Base-by-base conservation (phyloP, 768 basidiomycete species). In the Cystobasidium ongulense region DNA sequence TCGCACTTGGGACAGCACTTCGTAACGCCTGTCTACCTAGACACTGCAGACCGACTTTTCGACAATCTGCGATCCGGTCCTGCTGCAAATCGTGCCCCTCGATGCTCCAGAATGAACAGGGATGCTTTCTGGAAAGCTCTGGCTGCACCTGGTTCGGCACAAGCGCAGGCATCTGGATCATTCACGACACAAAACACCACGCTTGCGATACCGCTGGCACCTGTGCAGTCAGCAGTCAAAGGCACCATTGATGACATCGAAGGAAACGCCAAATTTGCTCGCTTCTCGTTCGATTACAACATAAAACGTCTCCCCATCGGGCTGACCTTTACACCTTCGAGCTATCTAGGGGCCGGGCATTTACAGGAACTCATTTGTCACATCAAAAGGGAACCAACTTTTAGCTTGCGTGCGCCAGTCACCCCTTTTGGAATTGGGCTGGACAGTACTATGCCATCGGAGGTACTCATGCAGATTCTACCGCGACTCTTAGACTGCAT, bases 241-340 rank as follows among this genome's bases (percentile, higher is more conserved):
- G 11, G 21, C 33, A 64, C 33, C 21, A 13, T 35, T 4, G 29
- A 35, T 23, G 38, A 64, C 23, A 11, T 3, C 4, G 63, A 36
- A 35, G 36, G 33, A 17, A 63, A 35, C 1, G 7, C 27, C 54
- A 36, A 52, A 18, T 64, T 29, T 41, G 59, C 72, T 59, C 72
- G 75, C 27, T 79, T 78, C 64, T 77, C 79, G 66, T 76, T 83
- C 73, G 87, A 91, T 80, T 84, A 87, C 76, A 83, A 83, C 33
- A 83, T 90, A 15, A 79, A 80, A 1, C 80, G 81, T 35, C 80
- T 90, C 5, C 83, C 82, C 27, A 82, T 85, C 1, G 88, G 87
- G 1, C 80, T 85, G 39, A 83, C 83, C 39, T 88, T 91, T 75
- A 79, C 77, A 0, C 91, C 18, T 74, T 87, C 61, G 77, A 82